Percentiles rank a stretch among this genome's conserved stretches.
phyloP scores from a whole-genome alignment of 306 rosid genomes.

The Acacia crassicarpa region DNA sequence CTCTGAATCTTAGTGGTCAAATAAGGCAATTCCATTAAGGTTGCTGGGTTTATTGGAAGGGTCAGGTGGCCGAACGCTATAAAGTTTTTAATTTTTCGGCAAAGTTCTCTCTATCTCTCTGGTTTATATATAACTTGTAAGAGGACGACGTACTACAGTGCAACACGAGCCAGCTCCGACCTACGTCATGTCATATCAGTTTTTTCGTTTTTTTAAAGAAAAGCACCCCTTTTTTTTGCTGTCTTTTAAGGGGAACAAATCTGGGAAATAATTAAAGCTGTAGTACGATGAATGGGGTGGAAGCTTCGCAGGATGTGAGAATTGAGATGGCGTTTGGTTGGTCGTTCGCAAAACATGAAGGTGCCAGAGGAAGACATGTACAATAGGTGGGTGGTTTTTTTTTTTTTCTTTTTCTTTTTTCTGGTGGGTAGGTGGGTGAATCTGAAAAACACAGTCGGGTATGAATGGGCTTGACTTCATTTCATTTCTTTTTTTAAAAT shows the following conservation, averaged over 20 bases:
- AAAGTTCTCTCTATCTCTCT: not conserved
- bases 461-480: not conserved
- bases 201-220: not conserved
- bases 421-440: constrained; percentile 18
- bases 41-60: not conserved
- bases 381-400: not conserved
- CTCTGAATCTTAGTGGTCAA: not conserved
- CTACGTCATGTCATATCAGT: not conserved
- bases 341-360: constrained; percentile 21
- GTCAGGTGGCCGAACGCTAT: not conserved
- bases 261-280: not conserved
- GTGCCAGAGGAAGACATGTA: not conserved
- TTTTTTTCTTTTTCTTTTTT: not conserved
- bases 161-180: not conserved
- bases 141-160: constrained; percentile 38
- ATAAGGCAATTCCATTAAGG: not conserved
- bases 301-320: not conserved
- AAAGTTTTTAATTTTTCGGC: not conserved
- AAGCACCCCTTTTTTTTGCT: not conserved
- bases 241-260: not conserved
- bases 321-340: constrained; percentile 26
- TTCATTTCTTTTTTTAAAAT: not conserved
- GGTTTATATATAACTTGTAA: not conserved
- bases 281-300: not conserved
- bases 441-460: not conserved